Conservation (phyloP, 106 monocot genomes). For the Vanilla planifolia region DNA sequence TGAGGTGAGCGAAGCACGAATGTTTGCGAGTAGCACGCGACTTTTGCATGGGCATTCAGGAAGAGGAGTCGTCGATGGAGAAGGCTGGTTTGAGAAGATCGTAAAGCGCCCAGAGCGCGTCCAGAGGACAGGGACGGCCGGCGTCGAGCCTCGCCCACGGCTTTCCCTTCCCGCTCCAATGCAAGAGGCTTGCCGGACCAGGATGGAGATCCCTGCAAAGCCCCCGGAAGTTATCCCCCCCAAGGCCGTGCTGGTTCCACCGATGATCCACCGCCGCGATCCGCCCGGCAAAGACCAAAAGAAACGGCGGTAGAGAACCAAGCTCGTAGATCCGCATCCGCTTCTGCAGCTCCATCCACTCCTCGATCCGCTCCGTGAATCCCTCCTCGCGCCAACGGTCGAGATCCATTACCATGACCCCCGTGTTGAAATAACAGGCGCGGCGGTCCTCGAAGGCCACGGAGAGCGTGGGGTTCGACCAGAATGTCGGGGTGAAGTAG, state of each 20-base stretch:
- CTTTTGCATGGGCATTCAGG: too few relatives aligned
- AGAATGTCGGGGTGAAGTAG: constrained; percentile 78
- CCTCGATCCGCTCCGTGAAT: constrained; percentile 70
- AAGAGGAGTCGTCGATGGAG: constrained; percentile 18
- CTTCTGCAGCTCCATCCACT: constrained; percentile 93
- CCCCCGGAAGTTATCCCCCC: constrained; percentile 76
- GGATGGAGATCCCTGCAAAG: constrained; percentile 66
- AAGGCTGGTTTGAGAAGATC: constrained; percentile 41
- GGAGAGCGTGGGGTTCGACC: constrained; percentile 62
- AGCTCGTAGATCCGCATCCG: constrained; percentile 85
- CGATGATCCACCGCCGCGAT: constrained; percentile 68
- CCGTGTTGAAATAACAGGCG: constrained; percentile 91
- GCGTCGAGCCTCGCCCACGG: constrained; percentile 77
- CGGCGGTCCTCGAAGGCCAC: constrained; percentile 41
- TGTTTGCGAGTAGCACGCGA: too few relatives aligned
- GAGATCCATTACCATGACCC: constrained; percentile 87
- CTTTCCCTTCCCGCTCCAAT: constrained; percentile 96
- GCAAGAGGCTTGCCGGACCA: constrained; percentile 70
- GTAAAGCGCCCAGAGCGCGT: constrained; percentile 80
- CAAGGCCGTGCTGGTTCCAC: constrained; percentile 94
- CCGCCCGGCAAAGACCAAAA: constrained; percentile 67
- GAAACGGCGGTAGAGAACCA: constrained; percentile 84
- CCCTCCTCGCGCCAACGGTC: constrained; percentile 42
- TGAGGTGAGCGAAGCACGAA: too few relatives aligned
- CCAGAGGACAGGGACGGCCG: constrained; percentile 66